Evolutionary conservation across 2,329 filamentous ascomycete genomes (phyloP).

Genomic region (Setomelanomma holmii): DNA sequence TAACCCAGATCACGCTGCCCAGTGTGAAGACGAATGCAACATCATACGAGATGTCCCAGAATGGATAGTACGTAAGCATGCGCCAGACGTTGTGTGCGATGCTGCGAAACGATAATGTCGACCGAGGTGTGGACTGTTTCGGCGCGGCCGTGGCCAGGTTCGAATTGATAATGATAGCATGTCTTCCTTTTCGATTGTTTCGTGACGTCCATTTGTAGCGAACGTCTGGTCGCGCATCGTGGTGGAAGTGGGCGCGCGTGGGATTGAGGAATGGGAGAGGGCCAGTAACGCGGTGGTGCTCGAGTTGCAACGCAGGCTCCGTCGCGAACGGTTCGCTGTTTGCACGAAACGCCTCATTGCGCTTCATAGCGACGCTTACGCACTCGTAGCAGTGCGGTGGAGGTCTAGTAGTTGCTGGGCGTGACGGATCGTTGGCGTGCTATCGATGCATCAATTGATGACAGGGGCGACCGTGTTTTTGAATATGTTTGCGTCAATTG

Average conservation of each 20-base stretch:
- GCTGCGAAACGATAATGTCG: slow-evolving; percentile 41
- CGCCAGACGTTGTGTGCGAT: slow-evolving; percentile 50
- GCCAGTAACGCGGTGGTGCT: slow-evolving; percentile 41
- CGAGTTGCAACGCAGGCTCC: slow-evolving; percentile 26
- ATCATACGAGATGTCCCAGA: slow-evolving; percentile 65
- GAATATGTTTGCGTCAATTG: no score
- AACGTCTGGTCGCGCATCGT: slow-evolving; percentile 41
- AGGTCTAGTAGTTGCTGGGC: no score
- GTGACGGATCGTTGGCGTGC: no score
- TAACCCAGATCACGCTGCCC: slow-evolving; percentile 54
- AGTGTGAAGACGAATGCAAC: slow-evolving; percentile 63
- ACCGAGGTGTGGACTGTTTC: slow-evolving; percentile 37
- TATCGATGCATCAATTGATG: no score
- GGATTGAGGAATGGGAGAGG: slow-evolving; percentile 60
- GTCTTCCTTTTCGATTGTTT: slow-evolving; percentile 55
- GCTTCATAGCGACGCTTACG: slow-evolving; percentile 8
- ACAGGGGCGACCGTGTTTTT: no score
- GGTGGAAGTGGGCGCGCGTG: slow-evolving; percentile 41
- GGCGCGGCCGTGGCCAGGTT: slow-evolving; percentile 11
- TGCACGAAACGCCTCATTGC: slow-evolving; percentile 37
- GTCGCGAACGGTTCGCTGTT: slow-evolving; percentile 34
- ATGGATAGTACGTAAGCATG: slow-evolving; percentile 60
- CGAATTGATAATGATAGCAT: slow-evolving; percentile 44
- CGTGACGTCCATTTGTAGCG: slow-evolving; percentile 50
- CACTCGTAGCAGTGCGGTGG: neutral